Evolutionary conservation across 2,329 filamentous ascomycete species (phyloP).

Genomic region (Setomelanomma holmii): DNA sequence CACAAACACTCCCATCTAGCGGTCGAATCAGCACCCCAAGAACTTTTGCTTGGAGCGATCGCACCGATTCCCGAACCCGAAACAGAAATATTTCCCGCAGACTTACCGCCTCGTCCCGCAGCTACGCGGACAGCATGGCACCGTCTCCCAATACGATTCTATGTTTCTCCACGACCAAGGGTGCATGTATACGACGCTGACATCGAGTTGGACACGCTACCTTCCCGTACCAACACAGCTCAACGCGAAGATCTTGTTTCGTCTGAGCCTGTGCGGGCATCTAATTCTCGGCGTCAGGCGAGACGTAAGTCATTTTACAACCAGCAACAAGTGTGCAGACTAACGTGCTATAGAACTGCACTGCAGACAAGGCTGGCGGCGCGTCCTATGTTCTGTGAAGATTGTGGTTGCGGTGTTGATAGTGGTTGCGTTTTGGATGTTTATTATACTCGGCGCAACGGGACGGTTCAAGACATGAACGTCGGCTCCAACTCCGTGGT

Average conservation of each 20-base stretch:
- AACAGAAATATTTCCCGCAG: not conserved
- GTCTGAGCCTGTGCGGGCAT: too few species aligned
- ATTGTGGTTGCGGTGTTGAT: not conserved
- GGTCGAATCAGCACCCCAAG: too few species aligned
- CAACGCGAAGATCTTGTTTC: not conserved
- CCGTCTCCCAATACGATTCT: not conserved
- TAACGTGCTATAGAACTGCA: too few species aligned
- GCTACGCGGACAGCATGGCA: not conserved
- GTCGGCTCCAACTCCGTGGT: too few species aligned
- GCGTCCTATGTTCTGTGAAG: not conserved
- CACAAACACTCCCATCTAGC: too few species aligned
- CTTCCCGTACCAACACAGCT: too few species aligned
- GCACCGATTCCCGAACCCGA: not conserved
- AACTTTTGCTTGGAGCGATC: not conserved
- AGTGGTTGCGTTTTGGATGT: conserved; percentile 1
- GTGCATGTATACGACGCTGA: not conserved
- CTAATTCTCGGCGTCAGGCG: not conserved
- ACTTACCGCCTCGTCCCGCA: not conserved
- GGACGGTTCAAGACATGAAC: not conserved
- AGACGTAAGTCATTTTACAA: not conserved
- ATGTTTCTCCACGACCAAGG: not conserved
- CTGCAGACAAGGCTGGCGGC: not conserved
- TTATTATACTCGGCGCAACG: not conserved
- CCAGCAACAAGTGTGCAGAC: too few species aligned
- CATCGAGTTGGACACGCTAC: not conserved